Evolutionary conservation across 1,284 basidiomycete genomes (phyloP), one percentile per base, ranked within the genome.

Genomic region (Boletus sp.): DNA sequence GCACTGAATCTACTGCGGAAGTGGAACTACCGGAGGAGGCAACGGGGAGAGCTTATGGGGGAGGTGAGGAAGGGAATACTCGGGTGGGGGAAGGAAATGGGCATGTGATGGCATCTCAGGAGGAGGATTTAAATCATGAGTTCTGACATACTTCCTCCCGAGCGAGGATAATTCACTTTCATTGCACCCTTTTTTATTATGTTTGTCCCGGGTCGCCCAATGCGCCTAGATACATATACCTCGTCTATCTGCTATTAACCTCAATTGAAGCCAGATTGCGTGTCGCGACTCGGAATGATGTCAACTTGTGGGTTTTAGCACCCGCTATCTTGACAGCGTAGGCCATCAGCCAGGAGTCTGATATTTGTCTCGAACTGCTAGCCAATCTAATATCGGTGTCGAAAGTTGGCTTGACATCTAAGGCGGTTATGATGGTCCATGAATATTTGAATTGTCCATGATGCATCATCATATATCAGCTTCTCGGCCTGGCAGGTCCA

Each of bases 11-110:
- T 24, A 77, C 76, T 13, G 75, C 71, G 6, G 85, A 85, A 50
- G 81, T 80, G 66, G 70, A 64, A 31, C 45, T 29, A 22, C 89
- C 89, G 7, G 89, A 92, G 73, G 87, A 88, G 66, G 70, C 88
- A 22, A 85, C 86, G 65, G 85, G 88, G 45, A 84, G 81, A 12
- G 73, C 82, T 29, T 89, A 89, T 66, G 83, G 79, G 27, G 76
- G 78, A 20, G 65, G 62, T 20, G 60, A 60, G 41, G 55, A 59
- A 45, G 53, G 56, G 9, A 59, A 60, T 20, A 59, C 53, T 13
- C 60, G 57, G n/a, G 61, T 61, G 18, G 66, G 45, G 18, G 53
- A 53, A 24, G 65, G 62, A 33, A 61, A 62, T 45, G 68, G 60
- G 54, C 62, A 61, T 48, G 55, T 61, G 51, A 41, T 27, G 33